A percentile compares a stretch with the other conserved stretches of the same genome.
Conservation (phyloP, 2,329 filamentous ascomycete species). For the Sphaceloma murrayae region DNA sequence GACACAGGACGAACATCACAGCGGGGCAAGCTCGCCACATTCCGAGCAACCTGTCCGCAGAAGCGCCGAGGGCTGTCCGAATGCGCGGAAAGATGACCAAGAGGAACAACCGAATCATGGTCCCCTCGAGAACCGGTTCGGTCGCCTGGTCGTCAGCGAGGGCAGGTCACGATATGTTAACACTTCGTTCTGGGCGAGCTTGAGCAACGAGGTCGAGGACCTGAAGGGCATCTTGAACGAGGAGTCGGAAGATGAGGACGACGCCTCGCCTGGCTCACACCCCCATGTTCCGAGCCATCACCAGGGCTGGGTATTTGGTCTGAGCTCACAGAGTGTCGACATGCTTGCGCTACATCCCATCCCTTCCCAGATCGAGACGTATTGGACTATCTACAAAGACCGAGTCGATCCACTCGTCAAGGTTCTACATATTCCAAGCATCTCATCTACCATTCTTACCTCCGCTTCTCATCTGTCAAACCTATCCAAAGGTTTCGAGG, state of each 20-base stretch:
- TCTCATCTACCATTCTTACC: conserved; percentile 52
- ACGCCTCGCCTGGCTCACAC: conserved; percentile 36
- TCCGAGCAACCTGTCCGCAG: conserved; percentile 5
- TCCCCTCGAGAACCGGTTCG: conserved; percentile 43
- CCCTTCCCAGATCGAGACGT: conserved; percentile 53
- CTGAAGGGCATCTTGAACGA: conserved; percentile 55
- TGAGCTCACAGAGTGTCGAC: conserved; percentile 60
- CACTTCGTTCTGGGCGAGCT: conserved; percentile 65
- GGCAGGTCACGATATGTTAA: conserved; percentile 64
- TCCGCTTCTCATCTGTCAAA: conserved; percentile 50
- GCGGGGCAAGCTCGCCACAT: not conserved
- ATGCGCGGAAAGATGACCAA: not conserved
- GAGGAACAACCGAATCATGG: conserved; percentile 16
- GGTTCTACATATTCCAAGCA: conserved; percentile 59
- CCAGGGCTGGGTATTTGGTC: conserved; percentile 64
- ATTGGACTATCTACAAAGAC: conserved; percentile 63
- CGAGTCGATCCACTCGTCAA: conserved; percentile 67
- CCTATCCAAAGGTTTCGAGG: conserved; percentile 49
- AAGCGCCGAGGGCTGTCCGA: conserved; percentile 5
- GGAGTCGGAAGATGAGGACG: conserved; percentile 51
- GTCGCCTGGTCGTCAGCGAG: conserved; percentile 61
- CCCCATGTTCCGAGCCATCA: conserved; percentile 42
- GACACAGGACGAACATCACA: conserved; percentile 27
- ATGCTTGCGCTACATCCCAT: conserved; percentile 55
- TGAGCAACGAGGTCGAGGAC: conserved; percentile 63